phyloP scores from a whole-genome alignment of 2,329 filamentous ascomycete genomes.

The Fusarium zealandicum region DNA sequence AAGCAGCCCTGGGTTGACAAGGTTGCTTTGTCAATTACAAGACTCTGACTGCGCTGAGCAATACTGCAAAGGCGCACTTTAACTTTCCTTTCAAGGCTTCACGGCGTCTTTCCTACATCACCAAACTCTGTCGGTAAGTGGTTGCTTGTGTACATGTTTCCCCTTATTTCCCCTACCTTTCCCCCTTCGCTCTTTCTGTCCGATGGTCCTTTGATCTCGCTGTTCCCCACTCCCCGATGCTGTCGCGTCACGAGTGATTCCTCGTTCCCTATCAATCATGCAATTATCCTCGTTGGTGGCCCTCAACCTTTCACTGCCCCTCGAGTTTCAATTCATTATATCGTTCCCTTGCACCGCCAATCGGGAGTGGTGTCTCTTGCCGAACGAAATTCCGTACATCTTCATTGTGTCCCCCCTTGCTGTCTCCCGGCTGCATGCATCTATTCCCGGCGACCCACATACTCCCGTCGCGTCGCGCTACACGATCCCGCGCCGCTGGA shows the following conservation, averaged over 20 bases:
- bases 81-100: constrained; percentile 15
- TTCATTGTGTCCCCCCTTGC: constrained; percentile 3
- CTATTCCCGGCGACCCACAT: constrained; percentile 37
- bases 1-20: constrained; percentile 26
- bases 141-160: constrained; percentile 10
- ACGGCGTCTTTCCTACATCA: constrained; percentile 21
- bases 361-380: constrained; percentile 16
- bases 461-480: constrained; percentile 41
- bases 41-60: constrained; percentile 3
- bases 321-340: constrained; percentile 3
- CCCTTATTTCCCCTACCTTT: constrained; percentile 2
- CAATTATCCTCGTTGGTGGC: constrained; percentile 15
- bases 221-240: constrained; percentile 27
- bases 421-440: constrained; percentile 39
- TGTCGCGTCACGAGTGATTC: constrained; percentile 25
- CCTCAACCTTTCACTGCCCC: constrained; percentile 4
- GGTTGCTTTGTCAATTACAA: constrained; percentile 3
- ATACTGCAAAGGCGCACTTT: constrained; percentile 10
- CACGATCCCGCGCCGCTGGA: constrained; percentile 38
- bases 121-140: constrained; percentile 33
- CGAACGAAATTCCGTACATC: constrained; percentile 9
- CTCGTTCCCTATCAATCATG: constrained; percentile 12
- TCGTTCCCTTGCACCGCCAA: constrained; percentile 9
- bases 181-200: constrained; percentile 11
- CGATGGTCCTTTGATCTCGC: constrained; percentile 23